Evolutionary conservation across 192 early-diverging fungal species (phyloP).

Genomic region (Martensiomyces pterosporus): DNA sequence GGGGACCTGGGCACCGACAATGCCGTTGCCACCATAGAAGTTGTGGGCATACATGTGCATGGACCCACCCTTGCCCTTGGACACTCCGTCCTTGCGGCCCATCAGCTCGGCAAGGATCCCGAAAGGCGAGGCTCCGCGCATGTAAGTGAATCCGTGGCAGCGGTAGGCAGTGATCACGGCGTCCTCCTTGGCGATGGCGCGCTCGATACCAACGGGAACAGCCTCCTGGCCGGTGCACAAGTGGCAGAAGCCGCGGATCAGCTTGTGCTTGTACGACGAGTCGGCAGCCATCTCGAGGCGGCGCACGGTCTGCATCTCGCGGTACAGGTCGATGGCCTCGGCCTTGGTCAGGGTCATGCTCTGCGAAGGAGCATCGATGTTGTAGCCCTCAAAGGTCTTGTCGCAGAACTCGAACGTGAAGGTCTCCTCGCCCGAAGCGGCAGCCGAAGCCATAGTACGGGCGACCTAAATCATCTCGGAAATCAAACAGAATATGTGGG

Average conservation of each 20-base stretch:
- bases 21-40: slow-evolving; percentile 99
- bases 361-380: slow-evolving; percentile 67
- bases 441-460: slow-evolving; percentile 33
- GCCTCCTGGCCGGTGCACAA: slow-evolving; percentile 97
- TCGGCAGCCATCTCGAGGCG: slow-evolving; percentile 93
- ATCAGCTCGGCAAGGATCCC: slow-evolving; percentile 75
- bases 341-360: slow-evolving; percentile 62
- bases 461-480: slow-evolving; percentile 11
- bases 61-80: slow-evolving; percentile 96
- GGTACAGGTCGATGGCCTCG: slow-evolving; percentile 80
- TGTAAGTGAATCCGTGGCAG: slow-evolving; percentile 95
- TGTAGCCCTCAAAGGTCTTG: slow-evolving; percentile 75
- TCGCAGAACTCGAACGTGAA: slow-evolving; percentile 71
- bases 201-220: slow-evolving; percentile 88
- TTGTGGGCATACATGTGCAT: slow-evolving; percentile 98
- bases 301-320: slow-evolving; percentile 82
- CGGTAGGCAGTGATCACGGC: slow-evolving; percentile 96
- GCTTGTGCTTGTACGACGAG: slow-evolving; percentile 91
- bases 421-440: slow-evolving; percentile 12
- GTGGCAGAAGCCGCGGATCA: slow-evolving; percentile 98
- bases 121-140: slow-evolving; percentile 67
- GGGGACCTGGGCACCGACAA: slow-evolving; percentile 95
- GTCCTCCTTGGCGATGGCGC: slow-evolving; percentile 85
- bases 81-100: slow-evolving; percentile 81
- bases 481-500: not conserved